Base-by-base conservation (phyloP, 176 grass and related monocot species). In the Rhynchospora breviuscula region DNA sequence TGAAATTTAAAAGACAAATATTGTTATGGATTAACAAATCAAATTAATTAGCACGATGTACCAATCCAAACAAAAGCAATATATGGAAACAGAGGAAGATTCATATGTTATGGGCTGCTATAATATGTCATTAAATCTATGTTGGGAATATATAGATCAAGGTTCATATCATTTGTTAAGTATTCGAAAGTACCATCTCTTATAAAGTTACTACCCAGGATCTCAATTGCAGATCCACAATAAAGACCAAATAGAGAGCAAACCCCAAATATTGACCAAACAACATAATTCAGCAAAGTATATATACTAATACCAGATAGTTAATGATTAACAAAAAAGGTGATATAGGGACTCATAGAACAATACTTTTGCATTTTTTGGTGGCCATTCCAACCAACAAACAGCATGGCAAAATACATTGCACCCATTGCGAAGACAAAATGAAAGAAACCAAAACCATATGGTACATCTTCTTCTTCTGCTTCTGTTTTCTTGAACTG, bases 351-450 rank as follows among this genome's bases (percentile, higher is more conserved):
- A 53, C 3, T 47, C 46, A 21, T 71, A 76, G 9, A 72, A 62
- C 53, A 81, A 78, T 89, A 96, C 93, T 88, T 99, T 53, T 91
- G 89, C 88, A 99, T 92, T 18, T 70, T 89, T 54, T 95, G 89
- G 19, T 88, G 62, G 2, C 63, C 84, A 67, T 96, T 93, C 97
- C 93, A 99, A n/a, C 97, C 93, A 21, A 99, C 69, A 73, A 99
- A 93, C 79, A 99, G 84, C 97, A 99, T 99, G 40, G 89, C 97
- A 57, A 99, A 96, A 82, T 99, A 99, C 91, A 99, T 99, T 21
- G 93, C 89, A 26, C 97, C 97, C 93, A 96, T 99, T 68, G 97
- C 91, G 83, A 99, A 99, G 18, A 99, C 93, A 23, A 99, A 90
- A 87, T 99, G 97, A 87, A 99, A 99, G 88, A 99, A 99, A 14